Percentiles rank a stretch among this genome's conserved stretches.
phyloP scores from a whole-genome alignment of 2,329 filamentous ascomycete genomes.

The Pyricularia sp. region DNA sequence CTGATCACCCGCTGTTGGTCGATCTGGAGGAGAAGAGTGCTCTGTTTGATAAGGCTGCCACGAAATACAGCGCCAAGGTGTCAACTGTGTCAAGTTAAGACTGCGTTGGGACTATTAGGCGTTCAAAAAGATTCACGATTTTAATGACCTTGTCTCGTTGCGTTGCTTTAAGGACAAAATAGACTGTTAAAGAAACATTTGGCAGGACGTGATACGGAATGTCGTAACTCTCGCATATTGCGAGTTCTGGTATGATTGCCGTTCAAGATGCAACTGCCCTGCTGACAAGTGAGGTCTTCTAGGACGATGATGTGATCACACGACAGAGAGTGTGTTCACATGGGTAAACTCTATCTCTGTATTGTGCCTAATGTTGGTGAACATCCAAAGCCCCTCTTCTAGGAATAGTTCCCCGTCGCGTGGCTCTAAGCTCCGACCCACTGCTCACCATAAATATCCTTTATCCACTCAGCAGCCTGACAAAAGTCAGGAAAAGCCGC shows the following conservation, averaged over 20 bases:
- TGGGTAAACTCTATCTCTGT: background rate
- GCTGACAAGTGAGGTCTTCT: background rate
- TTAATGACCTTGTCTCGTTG: constrained; percentile 1
- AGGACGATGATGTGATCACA: background rate
- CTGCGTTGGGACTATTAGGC: background rate
- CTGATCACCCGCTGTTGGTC: constrained; percentile 55
- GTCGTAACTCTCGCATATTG: background rate
- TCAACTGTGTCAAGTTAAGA: constrained; percentile 48
- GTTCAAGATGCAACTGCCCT: background rate
- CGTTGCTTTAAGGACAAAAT: background rate
- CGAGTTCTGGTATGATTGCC: background rate
- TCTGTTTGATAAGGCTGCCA: constrained; percentile 75
- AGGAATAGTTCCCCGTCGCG: background rate
- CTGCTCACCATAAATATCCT: background rate
- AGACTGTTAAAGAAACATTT: background rate
- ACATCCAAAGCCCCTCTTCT: background rate
- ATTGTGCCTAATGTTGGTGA: background rate
- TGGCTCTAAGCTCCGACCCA: background rate
- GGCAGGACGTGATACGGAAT: background rate
- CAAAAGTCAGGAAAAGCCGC: too few species aligned
- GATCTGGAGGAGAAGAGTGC: constrained; percentile 76
- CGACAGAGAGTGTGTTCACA: too few species aligned
- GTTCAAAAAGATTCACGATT: constrained; percentile 3
- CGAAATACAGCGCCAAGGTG: constrained; percentile 80
- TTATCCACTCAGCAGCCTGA: background rate